Conservation (phyloP, 306 rosid species). For the barrel medic (Medicago truncatula) region DNA sequence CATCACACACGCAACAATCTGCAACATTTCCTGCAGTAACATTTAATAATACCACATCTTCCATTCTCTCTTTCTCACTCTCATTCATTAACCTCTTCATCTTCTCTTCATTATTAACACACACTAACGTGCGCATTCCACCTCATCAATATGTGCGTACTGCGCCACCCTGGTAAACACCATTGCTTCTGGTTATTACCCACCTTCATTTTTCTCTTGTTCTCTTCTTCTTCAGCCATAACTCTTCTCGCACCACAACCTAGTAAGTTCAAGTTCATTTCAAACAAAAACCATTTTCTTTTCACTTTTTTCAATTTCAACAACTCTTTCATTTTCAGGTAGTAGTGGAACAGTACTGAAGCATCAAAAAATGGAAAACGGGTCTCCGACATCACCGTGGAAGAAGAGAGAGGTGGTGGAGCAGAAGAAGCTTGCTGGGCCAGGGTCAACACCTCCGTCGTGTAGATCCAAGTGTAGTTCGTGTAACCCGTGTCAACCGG, state of each 20-base stretch:
- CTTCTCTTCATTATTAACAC: neutral
- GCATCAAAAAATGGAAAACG: conserved; percentile 21
- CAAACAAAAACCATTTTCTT: neutral
- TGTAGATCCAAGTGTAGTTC: conserved; percentile 86
- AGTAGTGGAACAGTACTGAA: conserved; percentile 24
- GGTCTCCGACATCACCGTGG: conserved; percentile 14
- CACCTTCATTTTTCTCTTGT: conserved; percentile 61
- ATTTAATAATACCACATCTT: conserved; percentile 22
- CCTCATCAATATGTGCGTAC: conserved; percentile 58
- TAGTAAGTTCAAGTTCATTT: conserved; percentile 43
- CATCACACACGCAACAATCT: conserved; percentile 45
- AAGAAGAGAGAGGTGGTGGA: conserved; percentile 14
- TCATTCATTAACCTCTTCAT: neutral
- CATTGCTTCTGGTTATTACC: conserved; percentile 49
- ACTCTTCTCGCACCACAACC: conserved; percentile 50
- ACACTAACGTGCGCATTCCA: conserved; percentile 46
- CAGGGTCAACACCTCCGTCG: conserved; percentile 86
- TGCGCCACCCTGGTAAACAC: conserved; percentile 48
- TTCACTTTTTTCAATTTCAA: neutral
- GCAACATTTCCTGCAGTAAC: conserved; percentile 13
- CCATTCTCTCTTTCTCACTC: neutral
- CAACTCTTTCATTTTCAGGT: conserved; percentile 23
- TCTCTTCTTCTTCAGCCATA: conserved; percentile 53
- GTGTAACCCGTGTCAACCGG: conserved; percentile 81
- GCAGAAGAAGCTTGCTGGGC: conserved; percentile 55